Evolutionary conservation across 2,329 filamentous ascomycete genomes (phyloP).

Genomic region (Aspergillus uvarum): DNA sequence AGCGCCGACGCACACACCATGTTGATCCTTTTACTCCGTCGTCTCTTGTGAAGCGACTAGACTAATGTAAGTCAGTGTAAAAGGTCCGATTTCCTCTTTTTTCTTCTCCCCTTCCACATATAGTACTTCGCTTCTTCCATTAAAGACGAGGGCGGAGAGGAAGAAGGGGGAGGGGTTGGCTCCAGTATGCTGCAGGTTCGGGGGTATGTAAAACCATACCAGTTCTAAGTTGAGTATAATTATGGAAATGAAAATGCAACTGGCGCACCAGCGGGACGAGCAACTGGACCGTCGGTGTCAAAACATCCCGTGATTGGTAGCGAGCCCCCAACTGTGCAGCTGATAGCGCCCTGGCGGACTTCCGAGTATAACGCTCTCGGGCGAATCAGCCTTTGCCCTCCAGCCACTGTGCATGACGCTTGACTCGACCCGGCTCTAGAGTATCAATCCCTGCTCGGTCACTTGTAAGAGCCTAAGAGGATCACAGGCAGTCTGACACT

Average conservation of each 20-base stretch:
- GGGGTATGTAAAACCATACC: slow-evolving; percentile 7
- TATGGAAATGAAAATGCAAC: neutral
- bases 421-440: slow-evolving; percentile 20
- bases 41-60: neutral
- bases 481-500: neutral
- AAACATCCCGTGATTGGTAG: slow-evolving; percentile 15
- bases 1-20: slow-evolving; percentile 8
- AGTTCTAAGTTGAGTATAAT: no score
- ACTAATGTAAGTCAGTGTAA: slow-evolving; percentile 3
- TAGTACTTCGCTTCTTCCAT: neutral
- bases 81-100: neutral
- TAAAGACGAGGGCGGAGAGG: neutral
- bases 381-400: slow-evolving; percentile 18
- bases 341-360: slow-evolving; percentile 25
- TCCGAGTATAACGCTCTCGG: slow-evolving; percentile 17
- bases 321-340: slow-evolving; percentile 21
- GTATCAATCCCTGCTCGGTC: slow-evolving; percentile 7
- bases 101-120: neutral
- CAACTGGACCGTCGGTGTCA: slow-evolving; percentile 10
- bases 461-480: neutral
- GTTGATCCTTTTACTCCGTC: slow-evolving; percentile 3
- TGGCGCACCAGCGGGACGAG: slow-evolving; percentile 8
- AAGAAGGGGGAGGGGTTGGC: slow-evolving; percentile 6
- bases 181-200: slow-evolving; percentile 17
- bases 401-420: slow-evolving; percentile 23